Conservation (phyloP, 116 monocot species). For the Phalaenopsis hybrid region DNA sequence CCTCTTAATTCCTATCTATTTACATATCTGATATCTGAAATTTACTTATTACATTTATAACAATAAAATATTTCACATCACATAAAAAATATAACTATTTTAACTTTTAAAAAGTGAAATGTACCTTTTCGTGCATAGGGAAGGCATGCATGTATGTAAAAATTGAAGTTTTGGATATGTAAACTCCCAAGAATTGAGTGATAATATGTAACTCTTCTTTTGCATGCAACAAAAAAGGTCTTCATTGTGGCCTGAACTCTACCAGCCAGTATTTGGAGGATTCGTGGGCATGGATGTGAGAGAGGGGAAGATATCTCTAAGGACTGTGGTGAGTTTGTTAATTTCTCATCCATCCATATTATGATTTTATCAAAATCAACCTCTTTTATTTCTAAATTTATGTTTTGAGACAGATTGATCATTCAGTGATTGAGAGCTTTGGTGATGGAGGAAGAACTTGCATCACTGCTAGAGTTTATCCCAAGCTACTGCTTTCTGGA, state of each 20-base stretch:
- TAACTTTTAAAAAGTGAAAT: no score
- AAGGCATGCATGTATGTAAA: no score
- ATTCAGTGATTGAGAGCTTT: slow-evolving; percentile 78
- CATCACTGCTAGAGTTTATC: slow-evolving; percentile 76
- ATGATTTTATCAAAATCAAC: not conserved
- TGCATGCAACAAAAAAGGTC: no score
- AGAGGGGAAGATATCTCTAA: slow-evolving; percentile 31
- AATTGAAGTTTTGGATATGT: no score
- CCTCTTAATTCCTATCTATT: no score
- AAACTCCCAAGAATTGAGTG: no score
- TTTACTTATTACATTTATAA: no score
- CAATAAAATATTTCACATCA: no score
- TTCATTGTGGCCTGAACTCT: slow-evolving; percentile 20
- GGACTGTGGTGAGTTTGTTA: slow-evolving; percentile 30
- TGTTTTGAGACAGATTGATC: slow-evolving; percentile 43
- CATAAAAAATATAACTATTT: no score
- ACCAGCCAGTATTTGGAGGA: slow-evolving; percentile 46
- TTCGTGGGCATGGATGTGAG: slow-evolving; percentile 44
- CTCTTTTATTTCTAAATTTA: not conserved
- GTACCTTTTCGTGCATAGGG: no score
- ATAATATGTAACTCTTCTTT: no score
- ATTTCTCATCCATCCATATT: not conserved
- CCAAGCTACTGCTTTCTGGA: slow-evolving; percentile 9
- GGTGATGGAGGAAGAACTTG: slow-evolving; percentile 62
- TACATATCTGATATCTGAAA: no score